Base-by-base conservation (phyloP, 2,329 filamentous ascomycete genomes). In the Helminthosporium solani region DNA sequence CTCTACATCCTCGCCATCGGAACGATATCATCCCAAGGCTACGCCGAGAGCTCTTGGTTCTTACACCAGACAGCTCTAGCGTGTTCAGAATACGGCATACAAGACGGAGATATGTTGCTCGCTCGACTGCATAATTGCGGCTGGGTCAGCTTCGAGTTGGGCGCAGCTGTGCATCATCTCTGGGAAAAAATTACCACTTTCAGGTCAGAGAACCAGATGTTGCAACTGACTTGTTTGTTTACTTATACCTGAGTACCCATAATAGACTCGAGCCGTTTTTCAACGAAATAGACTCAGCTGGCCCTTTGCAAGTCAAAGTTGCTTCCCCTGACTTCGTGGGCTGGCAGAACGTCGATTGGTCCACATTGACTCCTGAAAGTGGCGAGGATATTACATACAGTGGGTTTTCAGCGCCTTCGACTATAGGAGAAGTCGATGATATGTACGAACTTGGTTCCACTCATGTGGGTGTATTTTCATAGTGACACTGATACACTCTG, bases 121-220 rank as follows among this genome's bases (percentile, higher is more conserved):
- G 52, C 44, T 37, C 57, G 62, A 31, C 49, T 70, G n/a, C 61
- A 63, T 31, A 38, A 61, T 19, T 70, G 64, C 42, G 65, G 66
- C 40, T 70, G 67, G 67, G 67, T 70, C 43, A 62, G 58, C 48
- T 69, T 63, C 54, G 68, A 69, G 50, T 60, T 70, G 15, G 61
- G 67, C 36, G 48, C 58, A 40, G 64, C 63, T 43, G 65, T 64
- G 25, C 44, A 50, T 33, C 40, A 54, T 33, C 46, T 70, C 18
- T 70, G 66, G 66, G 54, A 56, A 25, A 54, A 50, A 23, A 66
- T 69, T 35, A 44, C 61, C 47, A 46, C 61, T 54, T 47, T 63
- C 60, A 69, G 67, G 66, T 70, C 60, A 68, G 66, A 67, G 44
- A 49, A 58, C 57, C 58, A 53, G 31, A 57, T 54, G 42, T 57